phyloP scores from a whole-genome alignment of 1,139 yeast species.

The Protomyces macrosporus region DNA sequence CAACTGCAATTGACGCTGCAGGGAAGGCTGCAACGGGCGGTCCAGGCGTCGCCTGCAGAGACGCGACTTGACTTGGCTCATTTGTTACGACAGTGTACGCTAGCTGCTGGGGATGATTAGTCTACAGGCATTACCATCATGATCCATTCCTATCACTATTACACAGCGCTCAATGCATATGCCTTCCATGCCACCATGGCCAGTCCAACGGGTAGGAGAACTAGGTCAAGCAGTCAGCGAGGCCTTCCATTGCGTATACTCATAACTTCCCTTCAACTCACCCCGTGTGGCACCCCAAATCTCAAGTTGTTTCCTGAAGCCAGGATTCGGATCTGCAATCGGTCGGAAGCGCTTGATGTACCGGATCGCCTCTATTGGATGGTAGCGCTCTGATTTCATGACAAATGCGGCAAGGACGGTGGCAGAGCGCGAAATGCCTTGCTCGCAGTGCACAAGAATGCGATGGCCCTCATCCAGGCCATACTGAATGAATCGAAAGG shows the following conservation, averaged over 20 bases:
- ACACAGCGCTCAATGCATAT: too few species aligned
- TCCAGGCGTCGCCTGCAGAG: background rate
- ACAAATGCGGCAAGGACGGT: slow-evolving; percentile 68
- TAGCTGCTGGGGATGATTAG: too few species aligned
- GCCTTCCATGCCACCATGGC: too few species aligned
- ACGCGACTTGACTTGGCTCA: too few species aligned
- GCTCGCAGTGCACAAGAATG: slow-evolving; percentile 45
- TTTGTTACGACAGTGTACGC: too few species aligned
- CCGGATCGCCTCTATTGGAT: slow-evolving; percentile 57
- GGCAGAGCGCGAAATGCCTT: slow-evolving; percentile 80
- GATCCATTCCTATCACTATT: too few species aligned
- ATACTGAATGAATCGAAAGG: slow-evolving; percentile 60
- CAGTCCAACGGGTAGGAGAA: too few species aligned
- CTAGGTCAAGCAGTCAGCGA: background rate
- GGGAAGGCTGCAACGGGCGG: background rate
- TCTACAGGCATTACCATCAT: too few species aligned
- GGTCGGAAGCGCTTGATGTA: slow-evolving; percentile 62
- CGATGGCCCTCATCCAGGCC: slow-evolving; percentile 46
- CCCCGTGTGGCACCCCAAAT: slow-evolving; percentile 40
- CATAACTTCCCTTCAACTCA: slow-evolving; percentile 5
- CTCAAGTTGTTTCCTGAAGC: slow-evolving; percentile 65
- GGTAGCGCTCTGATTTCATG: slow-evolving; percentile 64
- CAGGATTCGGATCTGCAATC: slow-evolving; percentile 62
- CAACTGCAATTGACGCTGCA: background rate
- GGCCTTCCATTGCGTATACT: slow-evolving; percentile 13